These are phyloP conservation scores for Starmerella powellii DNA, from an alignment of 805 yeast genomes.

Conservation along the genomic window DNA sequence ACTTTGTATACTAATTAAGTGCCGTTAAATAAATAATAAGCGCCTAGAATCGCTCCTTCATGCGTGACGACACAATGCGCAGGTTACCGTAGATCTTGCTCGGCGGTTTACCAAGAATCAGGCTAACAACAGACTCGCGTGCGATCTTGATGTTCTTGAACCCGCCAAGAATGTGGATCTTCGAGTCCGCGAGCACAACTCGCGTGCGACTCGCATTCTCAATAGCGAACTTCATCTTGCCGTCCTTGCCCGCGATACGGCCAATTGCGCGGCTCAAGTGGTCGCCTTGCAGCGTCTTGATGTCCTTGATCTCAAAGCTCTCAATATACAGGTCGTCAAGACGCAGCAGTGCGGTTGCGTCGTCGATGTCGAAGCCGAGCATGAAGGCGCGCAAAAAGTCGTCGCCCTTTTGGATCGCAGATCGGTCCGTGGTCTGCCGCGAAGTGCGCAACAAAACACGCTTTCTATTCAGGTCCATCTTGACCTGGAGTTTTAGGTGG, in stretches of 20 bases:
- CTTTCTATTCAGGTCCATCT: constrained; percentile 76
- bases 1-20: background rate
- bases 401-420: constrained; percentile 95
- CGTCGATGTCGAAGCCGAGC: constrained; percentile 92
- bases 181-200: constrained; percentile 92
- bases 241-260: constrained; percentile 99
- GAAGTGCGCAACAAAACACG: constrained; percentile 81
- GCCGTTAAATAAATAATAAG: background rate
- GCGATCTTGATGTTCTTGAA: constrained; percentile 96
- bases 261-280: constrained; percentile 98
- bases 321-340: constrained; percentile 93
- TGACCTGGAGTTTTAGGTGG: constrained; percentile 83
- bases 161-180: constrained; percentile 94
- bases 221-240: constrained; percentile 95
- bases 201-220: constrained; percentile 98
- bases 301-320: constrained; percentile 94
- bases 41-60: constrained; percentile 82
- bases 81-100: constrained; percentile 96
- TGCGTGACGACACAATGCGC: constrained; percentile 90
- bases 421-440: constrained; percentile 72
- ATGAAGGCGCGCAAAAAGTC: constrained; percentile 94
- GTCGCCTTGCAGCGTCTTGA: constrained; percentile 88
- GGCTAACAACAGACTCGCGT: constrained; percentile 88
- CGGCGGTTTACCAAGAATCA: constrained; percentile 95
- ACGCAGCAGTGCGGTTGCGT: constrained; percentile 86